Conservation (phyloP, 169 alveolate genomes). For the Babesia ovis region DNA sequence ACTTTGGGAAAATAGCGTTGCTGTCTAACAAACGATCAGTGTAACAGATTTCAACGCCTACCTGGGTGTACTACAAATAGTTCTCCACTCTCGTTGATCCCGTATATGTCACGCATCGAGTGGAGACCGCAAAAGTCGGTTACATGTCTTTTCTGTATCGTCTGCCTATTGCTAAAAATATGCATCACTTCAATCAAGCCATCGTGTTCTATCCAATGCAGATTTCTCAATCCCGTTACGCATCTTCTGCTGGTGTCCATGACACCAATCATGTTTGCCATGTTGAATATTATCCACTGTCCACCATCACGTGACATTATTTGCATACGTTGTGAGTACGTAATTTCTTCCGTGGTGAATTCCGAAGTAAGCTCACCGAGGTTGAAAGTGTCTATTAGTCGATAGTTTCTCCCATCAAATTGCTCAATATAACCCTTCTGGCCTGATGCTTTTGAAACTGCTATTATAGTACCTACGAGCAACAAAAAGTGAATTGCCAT, state of each 20-base stretch:
- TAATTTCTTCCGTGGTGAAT: neutral
- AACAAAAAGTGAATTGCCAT: conserved; percentile 29
- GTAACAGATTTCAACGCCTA: neutral
- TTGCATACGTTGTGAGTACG: conserved; percentile 32
- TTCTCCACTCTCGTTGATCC: conserved; percentile 46
- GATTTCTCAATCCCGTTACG: neutral
- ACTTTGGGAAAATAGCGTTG: neutral
- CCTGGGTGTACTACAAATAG: conserved; percentile 64
- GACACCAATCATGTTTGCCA: conserved; percentile 30
- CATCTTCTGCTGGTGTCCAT: conserved; percentile 11
- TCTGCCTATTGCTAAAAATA: neutral
- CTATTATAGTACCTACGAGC: conserved; percentile 21
- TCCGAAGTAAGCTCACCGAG: neutral
- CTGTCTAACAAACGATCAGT: neutral
- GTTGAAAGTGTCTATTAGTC: neutral
- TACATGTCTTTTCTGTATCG: neutral
- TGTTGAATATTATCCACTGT: conserved; percentile 21
- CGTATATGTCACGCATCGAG: conserved; percentile 38
- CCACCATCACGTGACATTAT: conserved; percentile 13
- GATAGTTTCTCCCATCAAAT: conserved; percentile 39
- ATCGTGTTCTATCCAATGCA: conserved; percentile 18
- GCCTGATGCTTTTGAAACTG: neutral
- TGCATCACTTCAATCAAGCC: neutral
- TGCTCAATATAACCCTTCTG: conserved; percentile 49
- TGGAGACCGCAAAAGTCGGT: conserved; percentile 57